phyloP scores from a whole-genome alignment of 2,329 filamentous ascomycete species.

The Fusarium albidum region DNA sequence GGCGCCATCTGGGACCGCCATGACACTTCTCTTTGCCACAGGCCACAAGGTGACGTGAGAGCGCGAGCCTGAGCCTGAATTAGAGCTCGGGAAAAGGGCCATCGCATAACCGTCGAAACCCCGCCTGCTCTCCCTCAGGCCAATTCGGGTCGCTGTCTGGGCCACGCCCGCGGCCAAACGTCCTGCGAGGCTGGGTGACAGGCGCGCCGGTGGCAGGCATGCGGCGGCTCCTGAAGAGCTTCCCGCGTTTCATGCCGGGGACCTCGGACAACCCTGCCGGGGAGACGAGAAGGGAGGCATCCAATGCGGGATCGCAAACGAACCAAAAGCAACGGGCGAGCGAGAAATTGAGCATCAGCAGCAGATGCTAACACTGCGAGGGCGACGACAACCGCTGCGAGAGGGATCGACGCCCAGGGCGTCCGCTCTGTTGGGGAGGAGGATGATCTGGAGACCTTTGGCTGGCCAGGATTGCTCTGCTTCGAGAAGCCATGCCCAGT shows the following conservation, averaged over 20 bases:
- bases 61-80: slow-evolving; percentile 14
- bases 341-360: slow-evolving; percentile 15
- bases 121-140: slow-evolving; percentile 19
- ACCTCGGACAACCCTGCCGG: slow-evolving; percentile 2
- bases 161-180: slow-evolving; percentile 10
- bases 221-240: slow-evolving; percentile 23
- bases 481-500: slow-evolving; percentile 35
- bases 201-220: background rate
- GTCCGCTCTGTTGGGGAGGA: slow-evolving; percentile 30
- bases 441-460: slow-evolving; percentile 10
- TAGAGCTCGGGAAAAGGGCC: slow-evolving; percentile 17
- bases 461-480: slow-evolving; percentile 32
- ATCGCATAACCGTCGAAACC: slow-evolving; percentile 24
- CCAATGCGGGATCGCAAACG: slow-evolving; percentile 19
- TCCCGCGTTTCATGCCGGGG: slow-evolving; percentile 29
- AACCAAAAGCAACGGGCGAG: slow-evolving; percentile 29
- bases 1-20: slow-evolving; percentile 22
- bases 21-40: slow-evolving; percentile 20
- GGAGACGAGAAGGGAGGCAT: slow-evolving; percentile 27
- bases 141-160: background rate
- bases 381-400: slow-evolving; percentile 21
- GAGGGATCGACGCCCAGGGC: slow-evolving; percentile 41
- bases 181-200: slow-evolving; percentile 22
- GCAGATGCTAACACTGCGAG: slow-evolving; percentile 6
- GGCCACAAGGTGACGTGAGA: slow-evolving; percentile 32